Base-by-base conservation (phyloP, 2,329 filamentous ascomycete species). In the Bipolaris victoriae region DNA sequence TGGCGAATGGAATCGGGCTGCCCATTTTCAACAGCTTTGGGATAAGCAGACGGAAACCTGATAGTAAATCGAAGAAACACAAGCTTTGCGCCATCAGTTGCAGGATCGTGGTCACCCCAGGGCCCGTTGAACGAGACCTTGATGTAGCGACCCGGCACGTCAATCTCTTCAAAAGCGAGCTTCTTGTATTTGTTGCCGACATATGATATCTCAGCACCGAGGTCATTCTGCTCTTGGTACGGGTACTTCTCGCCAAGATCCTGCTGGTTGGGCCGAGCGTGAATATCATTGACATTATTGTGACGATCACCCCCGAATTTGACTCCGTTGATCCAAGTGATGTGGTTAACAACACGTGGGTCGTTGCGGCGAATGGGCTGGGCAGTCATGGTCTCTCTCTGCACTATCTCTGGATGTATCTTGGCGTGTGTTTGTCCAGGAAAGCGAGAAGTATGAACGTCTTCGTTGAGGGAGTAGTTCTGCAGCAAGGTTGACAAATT, bases 311-410 rank as follows among this genome's bases (percentile, higher is more conserved):
- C 47, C 11, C 51, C 83, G 52, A 88, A 86, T 61, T 86, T 87
- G 39, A 88, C 84, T 49, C 86, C 86, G 55, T 84, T 83, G 83
- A 88, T 87, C 86, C 86, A 88, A 2, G 82, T 79, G 53, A 88
- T 87, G 15, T 84, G 83, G 55, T 86, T 85, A 20, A 82, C 81
- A 52, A 84, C 81, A 39, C 80, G 80, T 48, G 79, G 78, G 52
- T 79, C 65, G 18, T 78, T 79, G 39, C 79, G 79, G 22, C 80
- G 80, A 60, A 83, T 80, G 68, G 81, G 81, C 18, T 79, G 80
- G 20, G 80, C 78, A 41, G 81, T 82, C 69, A 82, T 80, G 35
- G 80, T 81, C 11, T 78, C 77, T 47, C 69, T 62, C 9, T 58
- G 52, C 39, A 64, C 16, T 40, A 52, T 50, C 40, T 62, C 61